phyloP scores from a whole-genome alignment of 345 rosid genomes.

The Mangifera indica region DNA sequence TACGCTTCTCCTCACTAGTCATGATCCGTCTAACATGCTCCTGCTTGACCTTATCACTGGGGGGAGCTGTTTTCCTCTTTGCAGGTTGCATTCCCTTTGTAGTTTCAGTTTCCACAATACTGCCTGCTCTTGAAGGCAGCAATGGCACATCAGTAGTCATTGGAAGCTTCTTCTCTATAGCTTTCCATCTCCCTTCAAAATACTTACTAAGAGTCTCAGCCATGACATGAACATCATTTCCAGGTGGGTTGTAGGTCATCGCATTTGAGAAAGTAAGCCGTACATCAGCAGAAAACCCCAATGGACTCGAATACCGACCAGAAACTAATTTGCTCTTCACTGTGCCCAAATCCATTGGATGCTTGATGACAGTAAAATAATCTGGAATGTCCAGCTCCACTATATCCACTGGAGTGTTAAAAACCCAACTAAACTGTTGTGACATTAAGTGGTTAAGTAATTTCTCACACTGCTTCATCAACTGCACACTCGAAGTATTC shows the following conservation, averaged over 20 bases:
- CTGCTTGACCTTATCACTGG: slow-evolving; percentile 35
- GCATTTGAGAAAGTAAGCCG: slow-evolving; percentile 84
- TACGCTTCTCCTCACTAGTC: slow-evolving; percentile 56
- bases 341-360: slow-evolving; percentile 95
- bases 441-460: slow-evolving; percentile 61
- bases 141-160: slow-evolving; percentile 22
- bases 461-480: slow-evolving; percentile 70
- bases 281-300: slow-evolving; percentile 70
- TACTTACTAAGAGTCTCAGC: slow-evolving; percentile 56
- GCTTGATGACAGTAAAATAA: slow-evolving; percentile 71
- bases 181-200: slow-evolving; percentile 83
- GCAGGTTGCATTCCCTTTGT: slow-evolving; percentile 23
- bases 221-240: slow-evolving; percentile 69
- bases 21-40: slow-evolving; percentile 47
- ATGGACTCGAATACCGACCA: slow-evolving; percentile 61
- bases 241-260: slow-evolving; percentile 78
- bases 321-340: slow-evolving; percentile 55
- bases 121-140: slow-evolving; percentile 33
- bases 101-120: slow-evolving; percentile 34
- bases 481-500: slow-evolving; percentile 27
- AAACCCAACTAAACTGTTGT: slow-evolving; percentile 64
- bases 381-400: slow-evolving; percentile 81
- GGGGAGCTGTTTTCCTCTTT: slow-evolving; percentile 41
- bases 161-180: slow-evolving; percentile 72
- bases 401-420: slow-evolving; percentile 74